Base-by-base conservation (phyloP, 1,139 yeast species). In the Candida mesenterica region DNA sequence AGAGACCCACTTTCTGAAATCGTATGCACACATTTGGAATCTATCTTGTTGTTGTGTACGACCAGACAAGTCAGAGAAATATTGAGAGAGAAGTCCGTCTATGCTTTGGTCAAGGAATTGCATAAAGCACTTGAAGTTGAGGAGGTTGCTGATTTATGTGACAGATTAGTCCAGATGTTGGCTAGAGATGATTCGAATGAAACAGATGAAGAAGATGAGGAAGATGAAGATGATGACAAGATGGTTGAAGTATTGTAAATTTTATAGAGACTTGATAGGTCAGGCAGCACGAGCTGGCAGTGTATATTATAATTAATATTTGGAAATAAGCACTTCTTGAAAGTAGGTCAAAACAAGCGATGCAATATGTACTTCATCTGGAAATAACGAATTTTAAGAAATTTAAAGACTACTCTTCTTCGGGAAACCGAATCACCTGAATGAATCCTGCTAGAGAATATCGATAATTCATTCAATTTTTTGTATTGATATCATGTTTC, bases 151-250 rank as follows among this genome's bases (percentile, higher is more conserved):
- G 95, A 85, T 31, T 59, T 82, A 40, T 78, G 86, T 62, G 87
- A 82, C 45, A 73, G 86, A 59, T 55, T 82, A 31, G 97, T 88
- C 14, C 90, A 89, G 55, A 75, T 87, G 82, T 68, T 89, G 45
- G 83, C 84, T 90, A 79, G 97, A 67, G 97, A 90, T 50, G 97
- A 89, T 52, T 83, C 79, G 13, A 69, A 70, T 5, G 59, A 41
- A 16, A 53, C 36, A 2, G 55, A 47, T 14, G 58, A 46, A 10
- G 55, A 48, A 8, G 53, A 45, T 10, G 68, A 65, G 17, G 57
- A 55, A 16, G 55, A 56, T 19, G 56, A 55, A 35, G 58, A 59
- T 24, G 68, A 65, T 33, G 74, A 68, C 37, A 68, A 69, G 42
- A 65, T 75, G 24, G 79, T 77, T 32, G 83, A 80, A 48, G 63